Evolutionary conservation across 2,329 filamentous ascomycete species (phyloP).

Genomic region (Capronia coronata): DNA sequence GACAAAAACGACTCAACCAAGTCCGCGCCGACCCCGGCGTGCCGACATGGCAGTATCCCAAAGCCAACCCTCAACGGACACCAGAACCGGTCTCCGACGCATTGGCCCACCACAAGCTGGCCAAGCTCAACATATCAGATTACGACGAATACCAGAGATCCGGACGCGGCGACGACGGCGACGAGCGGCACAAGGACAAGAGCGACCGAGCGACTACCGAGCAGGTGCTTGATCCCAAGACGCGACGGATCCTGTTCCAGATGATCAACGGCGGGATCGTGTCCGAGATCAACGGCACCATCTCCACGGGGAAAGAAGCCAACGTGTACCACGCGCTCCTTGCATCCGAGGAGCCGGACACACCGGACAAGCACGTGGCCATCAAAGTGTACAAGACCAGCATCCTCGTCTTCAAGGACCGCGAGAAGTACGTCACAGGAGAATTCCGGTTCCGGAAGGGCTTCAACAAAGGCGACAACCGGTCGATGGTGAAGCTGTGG

Average conservation of each 20-base stretch:
- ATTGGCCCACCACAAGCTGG: neutral
- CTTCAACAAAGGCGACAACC: conserved; percentile 89
- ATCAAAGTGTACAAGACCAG: conserved; percentile 99
- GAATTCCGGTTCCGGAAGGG: conserved; percentile 87
- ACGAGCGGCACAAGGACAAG: conserved; percentile 55
- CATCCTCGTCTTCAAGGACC: conserved; percentile 95
- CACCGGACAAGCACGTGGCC: conserved; percentile 62
- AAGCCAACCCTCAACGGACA: conserved; percentile 74
- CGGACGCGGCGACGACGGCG: conserved; percentile 26
- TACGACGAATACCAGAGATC: conserved; percentile 54
- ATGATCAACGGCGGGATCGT: conserved; percentile 91
- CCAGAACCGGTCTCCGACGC: conserved; percentile 31
- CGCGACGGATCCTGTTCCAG: conserved; percentile 89
- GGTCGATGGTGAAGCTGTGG: conserved; percentile 97
- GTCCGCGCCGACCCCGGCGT: conserved; percentile 41
- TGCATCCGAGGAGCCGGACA: conserved; percentile 47
- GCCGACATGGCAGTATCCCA: conserved; percentile 55
- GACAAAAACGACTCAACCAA: conserved; percentile 64
- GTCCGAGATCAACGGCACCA: conserved; percentile 85
- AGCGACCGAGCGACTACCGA: conserved; percentile 89
- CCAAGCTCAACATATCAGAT: conserved; percentile 1
- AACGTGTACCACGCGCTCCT: conserved; percentile 92
- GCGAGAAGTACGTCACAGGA: conserved; percentile 89
- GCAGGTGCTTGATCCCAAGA: conserved; percentile 88
- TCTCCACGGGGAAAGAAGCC: conserved; percentile 95